These are phyloP conservation scores for Scheffersomyces titani DNA, from an alignment of 1,139 yeast genomes.

Conservation along the genomic window DNA sequence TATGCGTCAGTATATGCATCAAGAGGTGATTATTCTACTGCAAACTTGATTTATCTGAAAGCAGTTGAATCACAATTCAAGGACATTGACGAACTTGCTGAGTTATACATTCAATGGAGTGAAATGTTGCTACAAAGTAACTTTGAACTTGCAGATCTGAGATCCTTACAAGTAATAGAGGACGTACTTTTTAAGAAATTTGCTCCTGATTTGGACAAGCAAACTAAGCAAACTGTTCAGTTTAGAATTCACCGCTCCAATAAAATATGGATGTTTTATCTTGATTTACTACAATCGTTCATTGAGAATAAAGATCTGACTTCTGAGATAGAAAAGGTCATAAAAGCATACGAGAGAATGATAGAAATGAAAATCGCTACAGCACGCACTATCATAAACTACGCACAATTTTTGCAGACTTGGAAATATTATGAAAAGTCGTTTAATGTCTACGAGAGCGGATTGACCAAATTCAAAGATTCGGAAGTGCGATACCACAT, in stretches of 20 bases:
- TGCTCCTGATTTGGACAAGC: slow-evolving; percentile 19
- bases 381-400: slow-evolving; percentile 64
- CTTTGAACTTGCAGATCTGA: slow-evolving; percentile 43
- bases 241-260: slow-evolving; percentile 59
- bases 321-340: slow-evolving; percentile 23
- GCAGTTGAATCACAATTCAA: slow-evolving; percentile 73
- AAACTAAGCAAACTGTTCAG: slow-evolving; percentile 55
- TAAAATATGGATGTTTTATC: slow-evolving; percentile 71
- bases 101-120: slow-evolving; percentile 73
- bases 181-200: slow-evolving; percentile 37
- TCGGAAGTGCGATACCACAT: slow-evolving; percentile 64
- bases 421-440: slow-evolving; percentile 51
- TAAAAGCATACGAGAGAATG: slow-evolving; percentile 56
- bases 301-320: slow-evolving; percentile 32
- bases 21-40: slow-evolving; percentile 57
- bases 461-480: slow-evolving; percentile 58
- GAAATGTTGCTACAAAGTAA: slow-evolving; percentile 44
- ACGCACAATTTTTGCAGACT: slow-evolving; percentile 62
- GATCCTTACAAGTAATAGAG: slow-evolving; percentile 56
- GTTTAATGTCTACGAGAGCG: slow-evolving; percentile 67
- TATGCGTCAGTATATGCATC: slow-evolving; percentile 69
- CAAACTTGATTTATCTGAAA: slow-evolving; percentile 62
- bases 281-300: slow-evolving; percentile 71
- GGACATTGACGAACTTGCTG: slow-evolving; percentile 63
- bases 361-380: slow-evolving; percentile 69